Percentiles rank a stretch among this genome's conserved stretches.
phyloP scores from a whole-genome alignment of 305 asterid genomes.

The Ajuga reptans region DNA sequence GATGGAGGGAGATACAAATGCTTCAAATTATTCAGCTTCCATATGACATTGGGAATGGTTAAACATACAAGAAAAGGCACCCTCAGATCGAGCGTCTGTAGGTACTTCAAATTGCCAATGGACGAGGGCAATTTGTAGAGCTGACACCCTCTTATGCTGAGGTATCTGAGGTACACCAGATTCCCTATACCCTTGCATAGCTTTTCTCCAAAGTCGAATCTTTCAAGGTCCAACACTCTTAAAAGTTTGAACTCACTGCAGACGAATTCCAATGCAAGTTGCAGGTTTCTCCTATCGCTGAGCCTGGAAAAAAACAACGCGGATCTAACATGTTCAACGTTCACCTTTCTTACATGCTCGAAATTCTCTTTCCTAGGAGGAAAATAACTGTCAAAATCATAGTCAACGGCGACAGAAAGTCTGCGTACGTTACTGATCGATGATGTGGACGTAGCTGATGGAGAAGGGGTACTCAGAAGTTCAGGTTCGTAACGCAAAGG shows the following conservation, averaged over 20 bases:
- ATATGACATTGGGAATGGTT: conserved; percentile 30
- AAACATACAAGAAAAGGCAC: conserved; percentile 25
- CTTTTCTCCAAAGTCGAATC: conserved; percentile 27
- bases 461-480: conserved; percentile 13
- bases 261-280: conserved; percentile 18
- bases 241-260: conserved; percentile 28
- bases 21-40: conserved; percentile 30
- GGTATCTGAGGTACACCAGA: conserved; percentile 32
- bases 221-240: conserved; percentile 35
- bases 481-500: conserved; percentile 27
- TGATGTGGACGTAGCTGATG: conserved; percentile 20
- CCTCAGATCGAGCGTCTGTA: conserved; percentile 41
- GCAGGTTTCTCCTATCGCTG: conserved; percentile 19
- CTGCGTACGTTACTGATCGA: conserved; percentile 25
- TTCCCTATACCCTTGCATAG: conserved; percentile 27
- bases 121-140: conserved; percentile 33
- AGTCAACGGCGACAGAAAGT: conserved; percentile 29
- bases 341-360: conserved; percentile 25
- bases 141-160: conserved; percentile 34
- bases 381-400: conserved; percentile 31
- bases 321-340: conserved; percentile 29
- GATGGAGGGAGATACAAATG: conserved; percentile 31
- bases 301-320: conserved; percentile 35
- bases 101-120: conserved; percentile 29
- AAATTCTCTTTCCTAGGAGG: conserved; percentile 29